Base-by-base conservation (phyloP, 768 basidiomycete genomes). In the Collybia mongolica region DNA sequence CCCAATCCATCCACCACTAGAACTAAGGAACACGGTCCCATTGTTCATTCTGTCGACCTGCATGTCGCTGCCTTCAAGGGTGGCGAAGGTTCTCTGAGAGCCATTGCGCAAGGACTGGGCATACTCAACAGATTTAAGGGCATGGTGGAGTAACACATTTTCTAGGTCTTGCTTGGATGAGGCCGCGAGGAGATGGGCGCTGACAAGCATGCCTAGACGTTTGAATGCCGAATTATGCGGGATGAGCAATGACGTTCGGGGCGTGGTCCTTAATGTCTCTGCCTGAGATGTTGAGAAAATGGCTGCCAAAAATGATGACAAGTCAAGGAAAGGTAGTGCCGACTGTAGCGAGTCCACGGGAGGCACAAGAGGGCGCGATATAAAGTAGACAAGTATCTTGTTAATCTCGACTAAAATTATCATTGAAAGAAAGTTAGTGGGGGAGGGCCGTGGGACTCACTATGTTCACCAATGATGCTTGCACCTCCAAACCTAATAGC, bases 191-290 rank as follows among this genome's bases (percentile, higher is more conserved):
- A 99, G 81, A 65, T 98, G 93, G 14, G 79, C 80, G 69, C 90
- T 93, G 54, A 92, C 87, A 39, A 99, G 80, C 46, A 76, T 60
- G 5, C 97, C 97, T 5, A 98, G 79, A 6, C 84, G 80, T 54
- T 84, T 81, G 72, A 97, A 99, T 0, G 93, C 97, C n/a, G 71
- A 64, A 61, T 99, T 99, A 39, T 80, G 84, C 7, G 97, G 97
- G 28, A 97, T 84, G 36, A 99, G 79, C 51, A 93, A 79, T 2
- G 94, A 88, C 0, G 87, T 86, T 6, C 81, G 81, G 3, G 90
- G 86, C 19, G 79, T 79, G 18, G 61, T 73, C 61, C 82, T 77
- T 51, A 93, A 69, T 18, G 69, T 74, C 26, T 90, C 83, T 7
- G 91, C 90, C 42, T 98, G 79, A 9, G 81, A 82, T 9, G 93